Percentiles rank a stretch among this genome's conserved stretches.
phyloP scores from a whole-genome alignment of 2,329 filamentous ascomycete genomes.

The Aciculosporium take region DNA sequence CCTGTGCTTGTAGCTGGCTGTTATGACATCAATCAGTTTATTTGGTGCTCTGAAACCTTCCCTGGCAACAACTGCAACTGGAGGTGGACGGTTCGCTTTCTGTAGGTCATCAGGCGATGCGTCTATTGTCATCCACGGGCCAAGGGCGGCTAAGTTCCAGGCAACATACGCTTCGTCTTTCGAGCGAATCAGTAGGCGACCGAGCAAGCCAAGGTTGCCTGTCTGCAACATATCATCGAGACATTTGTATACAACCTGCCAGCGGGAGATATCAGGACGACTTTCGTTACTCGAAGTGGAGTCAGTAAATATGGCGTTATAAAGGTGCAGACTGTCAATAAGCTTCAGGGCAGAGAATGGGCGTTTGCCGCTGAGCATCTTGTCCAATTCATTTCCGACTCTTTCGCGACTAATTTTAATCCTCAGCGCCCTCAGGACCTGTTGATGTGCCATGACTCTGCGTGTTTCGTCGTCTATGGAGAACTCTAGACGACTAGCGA shows the following conservation, averaged over 20 bases:
- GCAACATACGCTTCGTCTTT: slow-evolving; percentile 54
- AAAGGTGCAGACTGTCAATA: slow-evolving; percentile 53
- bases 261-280: slow-evolving; percentile 43
- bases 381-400: slow-evolving; percentile 7
- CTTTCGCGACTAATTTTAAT: slow-evolving; percentile 10
- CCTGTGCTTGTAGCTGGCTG: slow-evolving; percentile 48
- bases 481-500: slow-evolving; percentile 7
- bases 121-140: slow-evolving; percentile 51
- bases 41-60: slow-evolving; percentile 73
- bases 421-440: slow-evolving; percentile 5
- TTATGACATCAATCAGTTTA: slow-evolving; percentile 55
- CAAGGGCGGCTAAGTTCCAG: slow-evolving; percentile 63
- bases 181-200: slow-evolving; percentile 43
- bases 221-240: slow-evolving; percentile 37
- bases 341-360: slow-evolving; percentile 48
- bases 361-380: slow-evolving; percentile 44
- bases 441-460: slow-evolving; percentile 3
- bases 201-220: slow-evolving; percentile 31
- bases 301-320: slow-evolving; percentile 60
- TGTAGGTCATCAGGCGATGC: slow-evolving; percentile 27
- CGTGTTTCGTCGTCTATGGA: slow-evolving; percentile 2
- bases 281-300: slow-evolving; percentile 39
- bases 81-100: slow-evolving; percentile 39
- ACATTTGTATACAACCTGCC: slow-evolving; percentile 49
- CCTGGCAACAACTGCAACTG: slow-evolving; percentile 38